phyloP scores from a whole-genome alignment of 352 stramenopile species.

The Globisporangium paroecandrum region DNA sequence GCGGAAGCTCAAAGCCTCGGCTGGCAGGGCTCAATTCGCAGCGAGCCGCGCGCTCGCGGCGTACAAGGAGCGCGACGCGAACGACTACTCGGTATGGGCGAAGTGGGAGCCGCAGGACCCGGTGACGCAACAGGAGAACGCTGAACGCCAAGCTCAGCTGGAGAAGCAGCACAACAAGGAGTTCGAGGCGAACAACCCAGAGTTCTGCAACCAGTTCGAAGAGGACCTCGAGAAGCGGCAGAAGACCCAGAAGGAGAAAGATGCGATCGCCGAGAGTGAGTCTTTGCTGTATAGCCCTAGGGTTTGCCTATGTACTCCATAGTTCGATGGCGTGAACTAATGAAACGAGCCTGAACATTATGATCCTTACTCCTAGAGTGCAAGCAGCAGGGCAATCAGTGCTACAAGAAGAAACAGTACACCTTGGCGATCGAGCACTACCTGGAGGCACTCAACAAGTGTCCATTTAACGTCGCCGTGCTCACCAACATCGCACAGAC shows the following conservation, averaged over 20 bases:
- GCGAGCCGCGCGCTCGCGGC: conserved; percentile 59
- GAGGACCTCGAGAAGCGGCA: conserved; percentile 65
- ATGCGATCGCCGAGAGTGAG: conserved; percentile 48
- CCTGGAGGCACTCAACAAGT: conserved; percentile 60
- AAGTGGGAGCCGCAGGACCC: conserved; percentile 75
- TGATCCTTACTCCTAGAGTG: conserved; percentile 36
- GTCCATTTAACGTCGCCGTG: conserved; percentile 54
- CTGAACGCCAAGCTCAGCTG: conserved; percentile 42
- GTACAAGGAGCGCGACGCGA: conserved; percentile 73
- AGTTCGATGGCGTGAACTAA: neutral
- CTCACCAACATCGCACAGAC: conserved; percentile 73
- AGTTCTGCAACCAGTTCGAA: conserved; percentile 79
- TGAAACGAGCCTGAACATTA: neutral
- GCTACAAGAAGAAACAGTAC: conserved; percentile 64
- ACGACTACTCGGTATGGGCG: conserved; percentile 80
- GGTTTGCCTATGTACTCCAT: neutral
- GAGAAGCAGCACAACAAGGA: conserved; percentile 64
- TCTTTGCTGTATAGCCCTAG: neutral
- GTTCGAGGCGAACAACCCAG: conserved; percentile 75
- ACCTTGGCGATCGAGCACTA: conserved; percentile 50
- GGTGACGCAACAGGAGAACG: conserved; percentile 57
- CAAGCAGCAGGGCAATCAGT: conserved; percentile 54
- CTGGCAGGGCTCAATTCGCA: conserved; percentile 21
- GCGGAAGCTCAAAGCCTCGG: neutral
- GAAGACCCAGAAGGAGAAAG: conserved; percentile 47